Evolutionary conservation across 495 filamentous ascomycete species (phyloP).

Genomic region (Paragyromitra xinjiangensis): DNA sequence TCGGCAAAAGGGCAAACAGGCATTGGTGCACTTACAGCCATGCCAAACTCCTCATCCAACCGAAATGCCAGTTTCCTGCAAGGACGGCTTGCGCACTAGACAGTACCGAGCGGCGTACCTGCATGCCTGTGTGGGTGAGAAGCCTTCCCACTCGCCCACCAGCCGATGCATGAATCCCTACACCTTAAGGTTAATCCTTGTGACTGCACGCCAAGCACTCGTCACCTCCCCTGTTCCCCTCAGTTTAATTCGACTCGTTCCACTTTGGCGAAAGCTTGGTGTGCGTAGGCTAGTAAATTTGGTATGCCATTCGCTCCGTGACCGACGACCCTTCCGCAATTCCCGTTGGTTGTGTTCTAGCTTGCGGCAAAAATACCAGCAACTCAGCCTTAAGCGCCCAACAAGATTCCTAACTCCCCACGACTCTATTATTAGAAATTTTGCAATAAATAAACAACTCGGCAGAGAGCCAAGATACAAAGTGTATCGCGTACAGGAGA

Average conservation of each 20-base stretch:
- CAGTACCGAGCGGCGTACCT: constrained; percentile 43
- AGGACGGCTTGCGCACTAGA: constrained; percentile 21
- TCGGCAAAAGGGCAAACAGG: constrained; percentile 15
- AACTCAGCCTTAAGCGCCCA: constrained; percentile 36
- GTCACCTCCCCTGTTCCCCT: constrained; percentile 9
- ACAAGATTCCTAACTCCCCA: background rate
- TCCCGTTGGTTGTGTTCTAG: constrained; percentile 3
- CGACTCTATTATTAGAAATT: constrained; percentile 35
- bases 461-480: constrained; percentile 25
- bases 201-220: constrained; percentile 33
- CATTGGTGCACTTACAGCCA: constrained; percentile 32
- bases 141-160: background rate
- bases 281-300: constrained; percentile 26
- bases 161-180: constrained; percentile 28
- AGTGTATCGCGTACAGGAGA: background rate
- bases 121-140: constrained; percentile 20
- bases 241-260: constrained; percentile 33
- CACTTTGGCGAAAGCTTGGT: constrained; percentile 47
- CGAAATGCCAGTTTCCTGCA: constrained; percentile 10
- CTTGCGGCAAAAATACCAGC: constrained; percentile 42
- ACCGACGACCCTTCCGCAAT: constrained; percentile 16
- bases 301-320: constrained; percentile 17
- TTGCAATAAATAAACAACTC: constrained; percentile 14
- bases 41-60: constrained; percentile 15
- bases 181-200: background rate